Evolutionary conservation across 2,329 filamentous ascomycete genomes (phyloP).

Genomic region (Ceratocystis ficicola): DNA sequence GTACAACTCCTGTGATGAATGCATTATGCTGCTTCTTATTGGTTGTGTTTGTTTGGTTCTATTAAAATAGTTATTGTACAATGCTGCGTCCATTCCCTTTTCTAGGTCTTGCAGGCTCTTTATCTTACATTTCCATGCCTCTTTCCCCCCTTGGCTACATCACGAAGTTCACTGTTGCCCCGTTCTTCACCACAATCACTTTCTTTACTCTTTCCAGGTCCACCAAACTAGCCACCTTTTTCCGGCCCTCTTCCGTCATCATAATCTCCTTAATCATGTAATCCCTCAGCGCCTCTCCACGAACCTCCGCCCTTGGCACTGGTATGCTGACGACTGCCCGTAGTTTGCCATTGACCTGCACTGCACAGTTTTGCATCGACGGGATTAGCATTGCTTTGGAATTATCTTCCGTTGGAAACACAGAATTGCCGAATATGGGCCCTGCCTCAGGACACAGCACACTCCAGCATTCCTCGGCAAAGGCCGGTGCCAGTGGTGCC

Average conservation of each 20-base stretch:
- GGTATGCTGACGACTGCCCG: constrained; percentile 56
- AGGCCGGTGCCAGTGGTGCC: constrained; percentile 67
- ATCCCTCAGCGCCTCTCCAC: constrained; percentile 34
- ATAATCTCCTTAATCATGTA: constrained; percentile 54
- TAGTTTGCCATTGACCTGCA: constrained; percentile 72
- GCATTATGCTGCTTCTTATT: no score
- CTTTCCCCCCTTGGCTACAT: constrained; percentile 28
- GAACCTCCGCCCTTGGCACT: constrained; percentile 32
- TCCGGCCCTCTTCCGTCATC: constrained; percentile 49
- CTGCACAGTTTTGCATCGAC: constrained; percentile 44
- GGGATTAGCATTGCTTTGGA: constrained; percentile 29
- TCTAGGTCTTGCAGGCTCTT: background rate
- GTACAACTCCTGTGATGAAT: no score
- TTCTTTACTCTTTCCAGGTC: constrained; percentile 45
- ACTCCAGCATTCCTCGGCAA: constrained; percentile 71
- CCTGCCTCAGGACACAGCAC: constrained; percentile 34
- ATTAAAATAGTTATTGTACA: constrained; percentile 12
- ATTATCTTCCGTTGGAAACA: constrained; percentile 49
- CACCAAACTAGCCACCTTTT: constrained; percentile 35
- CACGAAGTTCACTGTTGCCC: constrained; percentile 65
- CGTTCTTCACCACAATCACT: constrained; percentile 53
- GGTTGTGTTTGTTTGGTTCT: background rate
- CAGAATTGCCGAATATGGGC: constrained; percentile 36
- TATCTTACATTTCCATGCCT: background rate
- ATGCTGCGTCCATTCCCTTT: no score